phyloP scores from a whole-genome alignment of 805 yeast genomes.

The Schizosaccharomyces japonicus region DNA sequence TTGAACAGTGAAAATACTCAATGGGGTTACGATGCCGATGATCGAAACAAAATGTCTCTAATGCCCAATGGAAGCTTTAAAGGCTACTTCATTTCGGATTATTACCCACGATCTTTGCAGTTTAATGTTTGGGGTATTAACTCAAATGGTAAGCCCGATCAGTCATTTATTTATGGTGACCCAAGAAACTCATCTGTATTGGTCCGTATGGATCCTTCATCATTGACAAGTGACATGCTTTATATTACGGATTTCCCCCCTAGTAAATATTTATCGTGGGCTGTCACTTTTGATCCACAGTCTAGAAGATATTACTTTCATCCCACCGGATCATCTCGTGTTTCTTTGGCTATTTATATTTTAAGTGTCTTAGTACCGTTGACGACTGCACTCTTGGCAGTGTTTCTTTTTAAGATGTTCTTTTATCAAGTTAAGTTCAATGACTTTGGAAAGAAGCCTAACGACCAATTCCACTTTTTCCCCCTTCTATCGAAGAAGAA shows the following conservation, averaged over 20 bases:
- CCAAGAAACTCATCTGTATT: neutral
- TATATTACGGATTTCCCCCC: neutral
- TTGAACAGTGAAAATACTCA: neutral
- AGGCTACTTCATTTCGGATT: neutral
- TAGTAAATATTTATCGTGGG: neutral
- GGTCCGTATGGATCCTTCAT: neutral
- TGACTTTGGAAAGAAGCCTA: conserved; percentile 1
- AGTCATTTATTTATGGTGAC: neutral
- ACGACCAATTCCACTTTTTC: no score
- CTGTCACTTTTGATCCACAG: neutral
- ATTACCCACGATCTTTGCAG: neutral
- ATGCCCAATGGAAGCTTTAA: neutral
- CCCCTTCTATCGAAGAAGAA: no score
- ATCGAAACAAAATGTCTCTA: neutral
- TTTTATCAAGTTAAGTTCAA: conserved; percentile 5
- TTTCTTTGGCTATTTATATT: neutral
- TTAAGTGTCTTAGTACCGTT: neutral
- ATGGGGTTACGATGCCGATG: conserved; percentile 3
- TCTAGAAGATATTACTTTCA: neutral
- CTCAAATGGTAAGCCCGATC: neutral
- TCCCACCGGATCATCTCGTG: neutral
- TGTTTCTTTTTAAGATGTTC: neutral
- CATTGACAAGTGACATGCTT: neutral
- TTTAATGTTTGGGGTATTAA: conserved; percentile 3
- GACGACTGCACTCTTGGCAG: neutral